Base-by-base conservation (phyloP, 106 monocot genomes). In the Dioscorea zingiberensis region DNA sequence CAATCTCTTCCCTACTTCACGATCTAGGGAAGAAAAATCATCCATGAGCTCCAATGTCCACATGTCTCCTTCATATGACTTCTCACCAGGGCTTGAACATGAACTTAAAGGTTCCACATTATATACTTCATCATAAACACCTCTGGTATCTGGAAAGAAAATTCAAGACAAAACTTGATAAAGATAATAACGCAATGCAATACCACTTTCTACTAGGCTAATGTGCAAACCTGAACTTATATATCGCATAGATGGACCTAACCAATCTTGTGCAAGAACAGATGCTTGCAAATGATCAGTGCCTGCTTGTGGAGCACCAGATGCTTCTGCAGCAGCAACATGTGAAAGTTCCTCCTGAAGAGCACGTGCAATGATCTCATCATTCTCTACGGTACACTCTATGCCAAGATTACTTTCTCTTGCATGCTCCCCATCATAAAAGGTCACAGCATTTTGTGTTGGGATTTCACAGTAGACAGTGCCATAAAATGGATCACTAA, bases 1-100 rank as follows among this genome's bases (percentile, higher is more conserved):
- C 63, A 95, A 77, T 64, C 91, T 82, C 70, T 85, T 88, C 46
- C 87, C 85, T 55, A 95, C 95, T 83, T 91, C 91, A 59, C 87
- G 88, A 81, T 92, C 97, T 25, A 85, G 55, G 13, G 53, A 47
- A 44, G 64, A 80, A 74, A 73, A 86, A 24, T 91, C 85, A 81
- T 91, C 88, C 24, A 65, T 59, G 28, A 80, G 68, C 48, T 95
- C 91, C 27, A 85, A 65, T 19, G 56, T 78, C 46, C 68, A 59
- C 9, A 14, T 58, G 25, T 85, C 71, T 21, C 64, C 67, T 54
- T 73, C 81, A 76, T 65, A 29, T 16, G 59, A 62, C 17, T 76
- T 81, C 30, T 85, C 82, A 32, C 49, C 76, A 72, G 80, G 82
- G 59, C 78, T 88, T 58, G 91, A 73, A 69, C 73, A 79, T 21